Base-by-base conservation (phyloP, 306 rosid species). In the Trifolium repens region DNA sequence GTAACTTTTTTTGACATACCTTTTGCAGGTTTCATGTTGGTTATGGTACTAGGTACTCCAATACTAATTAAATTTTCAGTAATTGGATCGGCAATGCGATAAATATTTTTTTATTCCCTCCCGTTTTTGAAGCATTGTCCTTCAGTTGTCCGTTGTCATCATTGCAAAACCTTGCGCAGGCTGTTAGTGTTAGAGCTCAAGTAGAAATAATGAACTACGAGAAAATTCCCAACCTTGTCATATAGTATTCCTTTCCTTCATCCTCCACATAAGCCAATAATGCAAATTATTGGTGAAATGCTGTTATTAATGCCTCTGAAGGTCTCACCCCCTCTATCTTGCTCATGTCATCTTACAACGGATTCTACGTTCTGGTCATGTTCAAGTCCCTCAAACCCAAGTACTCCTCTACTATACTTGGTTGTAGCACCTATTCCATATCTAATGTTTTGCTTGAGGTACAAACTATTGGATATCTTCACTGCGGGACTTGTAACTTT, bases 321-420 rank as follows among this genome's bases (percentile, higher is more conserved):
- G 79, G 79, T 78, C 88, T 40, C 68, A 86, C 39, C 86, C 87
- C 13, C 64, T 86, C 14, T 91, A 84, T 64, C 85, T 91, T 77
- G 84, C 85, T 67, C 82, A 81, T 34, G 89, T 87, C 35, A 60
- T 88, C n/a, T 53, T 86, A 53, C 89, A 88, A 70, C 66, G 77
- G 10, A 83, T 73, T 61, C 91, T 86, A 63, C 69, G 74, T 72
- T 83, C 89, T 44, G 92, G 91, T 62, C 88, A 84, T 63, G 59
- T 76, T 67, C 89, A 89, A 22, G 39, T 79, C 71, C 84, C 89
- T 16, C 90, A 86, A 83, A 86, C 87, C 62, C 81, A 65, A 60
- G 75, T 84, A 71, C 87, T 83, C 73, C 92, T 91, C 54, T 84
- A 88, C n/a, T 88, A 88, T 43, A 80, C 84, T 24, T 91, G 91